These are phyloP conservation scores for Sutorius eximius DNA, from an alignment of 1,284 basidiomycete species.

Conservation along the genomic window DNA sequence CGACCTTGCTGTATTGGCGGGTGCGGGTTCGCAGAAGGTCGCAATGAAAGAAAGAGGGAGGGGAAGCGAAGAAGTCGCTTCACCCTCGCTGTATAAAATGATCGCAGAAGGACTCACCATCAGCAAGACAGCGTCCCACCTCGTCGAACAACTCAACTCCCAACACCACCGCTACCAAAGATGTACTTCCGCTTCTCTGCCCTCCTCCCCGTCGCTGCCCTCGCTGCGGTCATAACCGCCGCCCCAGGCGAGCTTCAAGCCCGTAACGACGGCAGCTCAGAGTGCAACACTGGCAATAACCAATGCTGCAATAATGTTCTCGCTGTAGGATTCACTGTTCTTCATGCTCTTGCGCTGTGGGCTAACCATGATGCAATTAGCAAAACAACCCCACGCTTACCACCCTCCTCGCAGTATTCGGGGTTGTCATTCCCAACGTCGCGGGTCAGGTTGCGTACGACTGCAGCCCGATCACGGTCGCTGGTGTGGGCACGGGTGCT, in stretches of 20 bases:
- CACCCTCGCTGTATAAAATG: background rate
- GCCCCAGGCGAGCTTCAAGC: background rate
- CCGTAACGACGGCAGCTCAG: background rate
- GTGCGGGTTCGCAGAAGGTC: background rate
- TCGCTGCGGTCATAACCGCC: slow-evolving; percentile 5
- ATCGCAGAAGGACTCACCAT: background rate
- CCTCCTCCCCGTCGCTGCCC: slow-evolving; percentile 6
- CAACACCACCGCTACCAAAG: background rate
- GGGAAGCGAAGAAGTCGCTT: no score
- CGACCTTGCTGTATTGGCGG: no score
- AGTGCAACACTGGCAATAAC: slow-evolving; percentile 6
- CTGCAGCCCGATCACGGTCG: slow-evolving; percentile 2
- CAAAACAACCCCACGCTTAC: background rate
- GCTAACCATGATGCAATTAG: slow-evolving; percentile 5
- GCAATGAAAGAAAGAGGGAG: no score
- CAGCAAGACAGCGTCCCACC: background rate
- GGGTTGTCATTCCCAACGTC: background rate
- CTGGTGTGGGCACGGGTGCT: background rate
- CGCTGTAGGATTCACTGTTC: background rate
- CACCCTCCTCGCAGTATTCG: background rate
- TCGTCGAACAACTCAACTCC: background rate
- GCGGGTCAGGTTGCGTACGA: slow-evolving; percentile 2
- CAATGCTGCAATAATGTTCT: slow-evolving; percentile 9
- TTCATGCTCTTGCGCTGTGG: accelerated
- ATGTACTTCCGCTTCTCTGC: slow-evolving; percentile 8